These are phyloP conservation scores for Phytophthora pinifolia DNA, from an alignment of 352 stramenopile genomes.

Conservation along the genomic window DNA sequence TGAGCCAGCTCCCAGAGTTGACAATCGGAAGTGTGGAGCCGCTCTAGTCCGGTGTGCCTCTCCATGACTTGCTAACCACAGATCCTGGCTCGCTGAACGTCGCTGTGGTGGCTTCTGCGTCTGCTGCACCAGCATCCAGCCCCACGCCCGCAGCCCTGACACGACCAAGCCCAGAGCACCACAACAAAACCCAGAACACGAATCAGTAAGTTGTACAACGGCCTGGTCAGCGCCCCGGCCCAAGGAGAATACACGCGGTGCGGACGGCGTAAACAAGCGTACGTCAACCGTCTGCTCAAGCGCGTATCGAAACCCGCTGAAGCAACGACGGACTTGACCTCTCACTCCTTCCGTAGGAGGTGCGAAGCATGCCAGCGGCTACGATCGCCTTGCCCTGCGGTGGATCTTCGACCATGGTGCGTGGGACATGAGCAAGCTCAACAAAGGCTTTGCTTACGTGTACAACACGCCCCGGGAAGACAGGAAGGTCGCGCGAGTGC, in stretches of 20 bases:
- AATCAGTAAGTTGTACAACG: no score
- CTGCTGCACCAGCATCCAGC: no score
- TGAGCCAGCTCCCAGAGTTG: conserved; percentile 14
- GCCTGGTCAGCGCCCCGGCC: no score
- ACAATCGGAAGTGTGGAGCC: no score
- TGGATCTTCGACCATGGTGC: conserved; percentile 5
- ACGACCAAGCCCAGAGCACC: no score
- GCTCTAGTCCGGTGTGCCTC: no score
- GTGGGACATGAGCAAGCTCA: conserved; percentile 38
- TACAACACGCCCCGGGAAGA: conserved; percentile 12
- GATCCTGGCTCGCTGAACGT: no score
- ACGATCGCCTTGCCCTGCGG: neutral
- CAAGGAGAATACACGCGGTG: no score
- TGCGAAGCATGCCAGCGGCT: conserved; percentile 23
- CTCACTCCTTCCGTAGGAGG: conserved; percentile 32
- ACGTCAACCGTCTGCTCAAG: conserved; percentile 29
- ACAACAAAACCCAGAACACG: no score
- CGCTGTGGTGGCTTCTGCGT: no score
- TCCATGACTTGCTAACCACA: no score
- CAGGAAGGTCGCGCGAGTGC: conserved; percentile 6
- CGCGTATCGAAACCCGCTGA: conserved; percentile 7
- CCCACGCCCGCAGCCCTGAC: no score
- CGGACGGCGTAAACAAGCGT: conserved; percentile 14
- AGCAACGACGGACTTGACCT: conserved; percentile 17
- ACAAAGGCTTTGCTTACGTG: conserved; percentile 34